Conservation (phyloP, 2,329 filamentous ascomycete genomes). For the Alternaria dauci region DNA sequence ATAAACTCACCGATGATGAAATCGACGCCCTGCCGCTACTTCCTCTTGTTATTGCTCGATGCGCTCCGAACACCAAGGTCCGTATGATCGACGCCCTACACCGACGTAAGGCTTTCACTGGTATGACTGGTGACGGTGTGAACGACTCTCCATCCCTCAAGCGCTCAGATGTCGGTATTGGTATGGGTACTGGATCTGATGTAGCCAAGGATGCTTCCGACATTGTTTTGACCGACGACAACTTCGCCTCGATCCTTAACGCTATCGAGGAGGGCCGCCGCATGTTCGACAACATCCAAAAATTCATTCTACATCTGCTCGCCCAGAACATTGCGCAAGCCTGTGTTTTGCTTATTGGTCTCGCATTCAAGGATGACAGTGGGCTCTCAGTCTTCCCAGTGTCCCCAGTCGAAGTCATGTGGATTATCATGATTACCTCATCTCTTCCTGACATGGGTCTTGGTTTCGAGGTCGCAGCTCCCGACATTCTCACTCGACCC, state of each 20-base stretch:
- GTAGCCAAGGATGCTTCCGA: conserved; percentile 57
- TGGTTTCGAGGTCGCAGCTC: conserved; percentile 46
- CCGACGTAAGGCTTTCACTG: conserved; percentile 51
- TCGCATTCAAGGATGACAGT: conserved; percentile 44
- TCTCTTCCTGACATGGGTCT: conserved; percentile 49
- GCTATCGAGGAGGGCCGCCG: conserved; percentile 57
- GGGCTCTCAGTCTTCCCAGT: conserved; percentile 49
- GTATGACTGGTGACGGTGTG: conserved; percentile 57
- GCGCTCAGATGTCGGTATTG: conserved; percentile 57
- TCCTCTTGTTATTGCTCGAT: conserved; percentile 56
- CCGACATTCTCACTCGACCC: conserved; percentile 40
- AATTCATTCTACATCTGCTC: conserved; percentile 48
- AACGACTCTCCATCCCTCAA: conserved; percentile 58
- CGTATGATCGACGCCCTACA: conserved; percentile 57
- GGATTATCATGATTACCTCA: conserved; percentile 52
- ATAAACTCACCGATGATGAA: conserved; percentile 53
- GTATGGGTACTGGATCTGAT: conserved; percentile 57
- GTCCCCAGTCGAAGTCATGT: conserved; percentile 49
- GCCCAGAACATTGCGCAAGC: conserved; percentile 48
- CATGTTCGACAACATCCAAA: conserved; percentile 59
- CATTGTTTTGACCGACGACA: conserved; percentile 57
- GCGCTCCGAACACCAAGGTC: conserved; percentile 56
- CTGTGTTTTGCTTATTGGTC: conserved; percentile 46
- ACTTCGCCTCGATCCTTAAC: conserved; percentile 57
- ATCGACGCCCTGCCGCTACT: conserved; percentile 52